Evolutionary conservation across 2,329 filamentous ascomycete genomes (phyloP).

Genomic region (Calonectria pseudoturangicola): DNA sequence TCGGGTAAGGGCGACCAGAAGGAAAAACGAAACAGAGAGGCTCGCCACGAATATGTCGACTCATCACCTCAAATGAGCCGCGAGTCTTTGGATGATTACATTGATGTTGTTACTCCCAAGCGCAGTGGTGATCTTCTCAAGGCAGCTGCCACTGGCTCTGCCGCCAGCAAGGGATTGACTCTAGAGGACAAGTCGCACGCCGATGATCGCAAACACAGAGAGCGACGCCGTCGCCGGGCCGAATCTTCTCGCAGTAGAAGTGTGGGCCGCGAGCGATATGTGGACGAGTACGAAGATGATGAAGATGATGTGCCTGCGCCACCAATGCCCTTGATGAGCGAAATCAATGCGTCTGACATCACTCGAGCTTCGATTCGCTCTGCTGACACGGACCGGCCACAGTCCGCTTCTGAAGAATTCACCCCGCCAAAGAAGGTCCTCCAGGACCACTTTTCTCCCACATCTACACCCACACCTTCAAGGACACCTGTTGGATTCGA

Average conservation of each 20-base stretch:
- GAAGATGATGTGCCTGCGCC: constrained; percentile 76
- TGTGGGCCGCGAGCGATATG: constrained; percentile 66
- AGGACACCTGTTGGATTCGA: constrained; percentile 72
- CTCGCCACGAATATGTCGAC: constrained; percentile 72
- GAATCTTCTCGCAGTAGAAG: constrained; percentile 68
- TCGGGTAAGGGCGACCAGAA: constrained; percentile 72
- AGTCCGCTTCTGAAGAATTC: constrained; percentile 79
- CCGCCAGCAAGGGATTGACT: constrained; percentile 59
- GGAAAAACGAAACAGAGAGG: constrained; percentile 71
- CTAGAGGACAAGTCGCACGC: constrained; percentile 64
- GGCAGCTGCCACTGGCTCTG: constrained; percentile 67
- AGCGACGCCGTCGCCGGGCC: constrained; percentile 70
- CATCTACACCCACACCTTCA: constrained; percentile 78
- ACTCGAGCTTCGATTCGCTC: constrained; percentile 92
- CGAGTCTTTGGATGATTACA: constrained; percentile 66
- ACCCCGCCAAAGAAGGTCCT: constrained; percentile 79
- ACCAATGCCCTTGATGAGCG: constrained; percentile 92
- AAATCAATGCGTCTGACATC: constrained; percentile 88
- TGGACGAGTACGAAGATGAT: constrained; percentile 67
- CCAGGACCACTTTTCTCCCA: constrained; percentile 75
- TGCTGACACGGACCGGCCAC: constrained; percentile 83
- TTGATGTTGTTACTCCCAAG: constrained; percentile 66
- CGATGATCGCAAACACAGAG: constrained; percentile 71
- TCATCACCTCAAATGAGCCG: constrained; percentile 68
- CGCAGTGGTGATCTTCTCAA: constrained; percentile 67